A percentile compares a stretch with the other conserved stretches of the same genome.
Conservation (phyloP, 2,329 filamentous ascomycete genomes). For the Curvularia spicifera region DNA sequence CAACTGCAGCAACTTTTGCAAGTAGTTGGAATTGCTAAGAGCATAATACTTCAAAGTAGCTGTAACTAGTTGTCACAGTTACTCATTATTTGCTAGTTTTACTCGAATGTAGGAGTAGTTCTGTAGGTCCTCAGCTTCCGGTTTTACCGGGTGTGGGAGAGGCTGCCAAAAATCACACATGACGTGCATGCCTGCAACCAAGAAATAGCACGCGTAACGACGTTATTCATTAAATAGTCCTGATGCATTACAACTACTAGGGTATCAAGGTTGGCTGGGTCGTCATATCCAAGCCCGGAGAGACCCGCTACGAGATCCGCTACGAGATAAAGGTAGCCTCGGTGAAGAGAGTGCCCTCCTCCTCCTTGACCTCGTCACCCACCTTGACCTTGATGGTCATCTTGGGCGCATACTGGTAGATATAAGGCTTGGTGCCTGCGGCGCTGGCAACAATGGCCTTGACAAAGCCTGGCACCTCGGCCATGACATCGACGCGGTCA, state of each 20-base stretch:
- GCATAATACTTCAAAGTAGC: too few relatives aligned
- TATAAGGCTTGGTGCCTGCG: conserved; percentile 93
- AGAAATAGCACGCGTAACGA: background rate
- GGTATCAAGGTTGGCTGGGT: conserved; percentile 29
- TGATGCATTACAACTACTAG: conserved; percentile 46
- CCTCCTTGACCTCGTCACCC: conserved; percentile 76
- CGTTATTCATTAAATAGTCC: conserved; percentile 41
- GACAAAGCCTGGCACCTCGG: conserved; percentile 91
- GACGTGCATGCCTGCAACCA: background rate
- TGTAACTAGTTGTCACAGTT: too few relatives aligned
- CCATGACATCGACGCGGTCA: conserved; percentile 94
- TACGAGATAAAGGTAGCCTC: conserved; percentile 96
- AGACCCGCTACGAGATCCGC: conserved; percentile 67
- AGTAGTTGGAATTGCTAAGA: too few relatives aligned
- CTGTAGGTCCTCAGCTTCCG: too few relatives aligned
- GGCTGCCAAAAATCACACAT: background rate
- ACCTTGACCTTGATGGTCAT: conserved; percentile 83
- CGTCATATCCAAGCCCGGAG: conserved; percentile 22
- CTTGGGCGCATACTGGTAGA: conserved; percentile 87
- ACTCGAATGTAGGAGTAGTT: too few relatives aligned
- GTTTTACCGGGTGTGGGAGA: too few relatives aligned
- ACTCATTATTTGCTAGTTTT: too few relatives aligned
- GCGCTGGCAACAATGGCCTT: conserved; percentile 90
- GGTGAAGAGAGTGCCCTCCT: conserved; percentile 79
- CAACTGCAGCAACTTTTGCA: too few relatives aligned